Evolutionary conservation across 2,329 filamentous ascomycete species (phyloP).

Genomic region (Aureobasidium lini): DNA sequence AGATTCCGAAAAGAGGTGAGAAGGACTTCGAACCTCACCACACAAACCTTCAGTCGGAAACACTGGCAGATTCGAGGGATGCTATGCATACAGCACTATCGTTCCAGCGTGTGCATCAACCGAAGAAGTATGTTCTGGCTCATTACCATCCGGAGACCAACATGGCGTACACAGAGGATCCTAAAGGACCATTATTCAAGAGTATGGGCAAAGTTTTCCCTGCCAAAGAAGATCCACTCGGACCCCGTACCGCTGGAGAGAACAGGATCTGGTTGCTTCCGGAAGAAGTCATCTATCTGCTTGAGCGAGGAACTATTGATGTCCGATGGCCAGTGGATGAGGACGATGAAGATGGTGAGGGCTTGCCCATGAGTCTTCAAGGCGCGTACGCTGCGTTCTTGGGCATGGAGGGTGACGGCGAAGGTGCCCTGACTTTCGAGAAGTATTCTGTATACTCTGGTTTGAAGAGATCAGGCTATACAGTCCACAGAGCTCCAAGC

Average conservation of each 20-base stretch:
- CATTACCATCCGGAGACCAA: constrained; percentile 63
- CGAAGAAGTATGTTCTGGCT: constrained; percentile 58
- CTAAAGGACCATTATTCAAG: constrained; percentile 64
- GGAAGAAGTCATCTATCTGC: constrained; percentile 81
- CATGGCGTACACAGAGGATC: constrained; percentile 57
- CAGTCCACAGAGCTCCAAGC: constrained; percentile 62
- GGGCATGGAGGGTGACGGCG: constrained; percentile 54
- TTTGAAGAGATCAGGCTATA: constrained; percentile 75
- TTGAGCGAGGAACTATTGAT: constrained; percentile 82
- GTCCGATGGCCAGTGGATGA: constrained; percentile 64
- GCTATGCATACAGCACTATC: constrained; percentile 86
- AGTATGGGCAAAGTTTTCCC: constrained; percentile 63
- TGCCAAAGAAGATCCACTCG: constrained; percentile 42
- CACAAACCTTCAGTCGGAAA: constrained; percentile 69
- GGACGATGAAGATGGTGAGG: constrained; percentile 47
- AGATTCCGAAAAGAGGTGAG: constrained; percentile 80
- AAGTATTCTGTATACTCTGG: constrained; percentile 84
- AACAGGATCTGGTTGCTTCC: constrained; percentile 68
- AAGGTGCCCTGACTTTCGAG: constrained; percentile 55
- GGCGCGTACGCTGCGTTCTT: constrained; percentile 82
- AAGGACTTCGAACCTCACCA: constrained; percentile 97
- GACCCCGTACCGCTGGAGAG: constrained; percentile 22
- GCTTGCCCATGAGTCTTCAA: constrained; percentile 82
- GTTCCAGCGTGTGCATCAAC: constrained; percentile 66
- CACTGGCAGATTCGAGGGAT: constrained; percentile 70